Base-by-base conservation (phyloP, 2,329 filamentous ascomycete species). In the Pseudogymnoascus sp. region DNA sequence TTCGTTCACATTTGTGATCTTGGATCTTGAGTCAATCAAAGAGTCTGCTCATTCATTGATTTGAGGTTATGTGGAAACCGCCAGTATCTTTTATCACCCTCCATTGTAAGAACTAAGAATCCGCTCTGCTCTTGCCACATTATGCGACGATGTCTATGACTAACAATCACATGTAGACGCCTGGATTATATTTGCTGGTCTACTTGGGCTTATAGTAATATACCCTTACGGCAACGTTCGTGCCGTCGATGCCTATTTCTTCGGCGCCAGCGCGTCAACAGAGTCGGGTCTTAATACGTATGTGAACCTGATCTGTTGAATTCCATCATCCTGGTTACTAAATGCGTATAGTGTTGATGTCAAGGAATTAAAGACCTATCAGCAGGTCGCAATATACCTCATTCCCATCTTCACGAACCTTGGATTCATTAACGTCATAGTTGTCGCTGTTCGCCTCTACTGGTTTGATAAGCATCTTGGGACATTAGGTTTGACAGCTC, bases 241-340 rank as follows among this genome's bases (percentile, higher is more conserved):
- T 3, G 76, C 76, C 0, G 72, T 81, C 19, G 80, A 83, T 72
- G 75, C 78, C 21, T 81, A 78, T 69, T 80, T 82, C 70, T 79
- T 82, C 38, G 79, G 79, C 14, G 76, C 74, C 64, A 82, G 79
- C 67, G 75, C 75, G 1, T 77, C 78, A 0, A 82, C 80, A 4
- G 78, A 80, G 66, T 81, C 80, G 0, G 81, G 81, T 0, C 69
- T 83, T 26, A 82, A 81, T 65, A 76, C 78, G 78, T 82, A 64
- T 59, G 76, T 72, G 16, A 38, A 60, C 21, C 1, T 24, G 21
- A 60, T 44, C 44, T 16, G n/a, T 10, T 26, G 26, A 26, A 4
- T 44, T 13, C 35, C 6, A 31, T 10, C 26, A 5, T 53, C 14
- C 19, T 4, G n/a, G 26, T 31, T 53, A 53, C 21, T 24, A 26